A percentile compares a stretch with the other conserved stretches of the same genome.
Conservation (phyloP, 306 rosid species). For the Vigna mungo region DNA sequence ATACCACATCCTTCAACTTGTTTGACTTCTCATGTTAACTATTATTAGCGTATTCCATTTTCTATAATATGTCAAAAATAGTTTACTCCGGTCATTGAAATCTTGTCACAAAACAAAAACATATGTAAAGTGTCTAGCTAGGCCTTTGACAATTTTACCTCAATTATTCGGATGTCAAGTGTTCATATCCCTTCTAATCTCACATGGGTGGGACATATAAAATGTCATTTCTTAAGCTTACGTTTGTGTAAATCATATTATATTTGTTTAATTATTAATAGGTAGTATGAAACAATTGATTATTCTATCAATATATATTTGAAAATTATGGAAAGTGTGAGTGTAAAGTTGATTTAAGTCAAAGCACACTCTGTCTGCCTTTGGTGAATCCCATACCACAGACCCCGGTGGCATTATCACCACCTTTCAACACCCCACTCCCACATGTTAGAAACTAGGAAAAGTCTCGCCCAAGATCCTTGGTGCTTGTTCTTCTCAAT, state of each 20-base stretch:
- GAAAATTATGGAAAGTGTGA: neutral
- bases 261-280: neutral
- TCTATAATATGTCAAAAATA: neutral
- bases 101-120: neutral
- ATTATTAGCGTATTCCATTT: neutral
- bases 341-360: neutral
- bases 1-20: neutral
- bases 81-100: neutral
- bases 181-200: neutral
- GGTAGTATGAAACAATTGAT: neutral
- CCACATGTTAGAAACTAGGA: conserved; percentile 4
- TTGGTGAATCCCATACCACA: neutral
- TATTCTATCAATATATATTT: neutral
- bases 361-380: neutral
- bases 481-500: neutral
- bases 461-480: conserved; percentile 13
- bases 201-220: neutral
- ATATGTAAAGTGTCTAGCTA: neutral
- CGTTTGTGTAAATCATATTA: neutral
- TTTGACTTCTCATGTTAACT: conserved; percentile 9
- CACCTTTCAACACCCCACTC: conserved; percentile 18
- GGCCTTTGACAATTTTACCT: neutral
- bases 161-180: neutral
- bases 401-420: neutral
- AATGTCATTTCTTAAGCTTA: neutral